A percentile compares a stretch with the other conserved stretches of the same genome.
These are phyloP conservation scores for Zychaea mexicana DNA, from an alignment of 371 early-diverging fungal species.

Conservation along the genomic window DNA sequence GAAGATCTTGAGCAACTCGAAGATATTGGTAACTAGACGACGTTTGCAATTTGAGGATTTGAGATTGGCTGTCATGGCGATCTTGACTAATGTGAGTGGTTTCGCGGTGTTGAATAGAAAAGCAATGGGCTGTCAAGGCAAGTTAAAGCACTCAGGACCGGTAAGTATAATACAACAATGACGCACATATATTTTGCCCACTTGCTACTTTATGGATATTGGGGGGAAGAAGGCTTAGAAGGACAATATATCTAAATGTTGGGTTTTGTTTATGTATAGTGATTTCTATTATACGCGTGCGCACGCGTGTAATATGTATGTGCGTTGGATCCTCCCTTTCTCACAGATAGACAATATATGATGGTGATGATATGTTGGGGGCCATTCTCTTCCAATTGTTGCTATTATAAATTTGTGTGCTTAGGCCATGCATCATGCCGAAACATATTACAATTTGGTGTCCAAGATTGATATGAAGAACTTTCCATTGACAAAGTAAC, in stretches of 20 bases:
- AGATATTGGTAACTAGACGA: conserved; percentile 66
- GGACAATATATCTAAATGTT: background rate
- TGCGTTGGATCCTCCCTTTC: too few relatives aligned
- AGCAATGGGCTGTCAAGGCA: conserved; percentile 92
- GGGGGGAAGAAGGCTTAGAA: background rate
- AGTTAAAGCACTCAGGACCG: background rate
- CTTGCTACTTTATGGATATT: background rate
- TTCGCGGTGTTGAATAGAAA: conserved; percentile 66
- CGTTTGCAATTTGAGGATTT: too few relatives aligned
- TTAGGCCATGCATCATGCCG: conserved; percentile 89
- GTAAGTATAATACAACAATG: background rate
- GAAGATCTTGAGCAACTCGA: conserved; percentile 79
- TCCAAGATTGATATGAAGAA: conserved; percentile 64
- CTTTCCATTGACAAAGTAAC: conserved; percentile 79
- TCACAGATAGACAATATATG: too few relatives aligned
- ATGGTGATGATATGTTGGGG: too few relatives aligned
- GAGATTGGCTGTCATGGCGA: background rate
- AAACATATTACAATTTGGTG: conserved; percentile 87
- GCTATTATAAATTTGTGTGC: too few relatives aligned
- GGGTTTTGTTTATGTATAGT: background rate
- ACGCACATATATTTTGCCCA: too few relatives aligned
- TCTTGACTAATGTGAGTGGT: background rate
- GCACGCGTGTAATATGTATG: too few relatives aligned
- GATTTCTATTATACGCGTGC: background rate
- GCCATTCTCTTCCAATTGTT: too few relatives aligned